Conservation (phyloP, 352 stramenopile genomes). For the Phytophthora pluvialis region DNA sequence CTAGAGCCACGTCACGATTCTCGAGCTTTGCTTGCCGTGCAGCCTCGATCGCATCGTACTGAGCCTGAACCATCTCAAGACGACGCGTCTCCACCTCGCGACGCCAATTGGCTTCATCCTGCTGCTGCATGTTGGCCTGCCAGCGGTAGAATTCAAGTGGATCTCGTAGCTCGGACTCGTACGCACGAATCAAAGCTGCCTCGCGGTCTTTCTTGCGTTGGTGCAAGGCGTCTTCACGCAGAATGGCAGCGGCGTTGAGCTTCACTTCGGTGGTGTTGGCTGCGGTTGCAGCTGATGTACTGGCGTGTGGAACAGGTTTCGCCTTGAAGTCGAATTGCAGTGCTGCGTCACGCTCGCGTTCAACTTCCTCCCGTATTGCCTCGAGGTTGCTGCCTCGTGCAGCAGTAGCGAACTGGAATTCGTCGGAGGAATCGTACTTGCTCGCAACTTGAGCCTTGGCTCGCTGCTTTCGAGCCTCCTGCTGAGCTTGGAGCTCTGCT, state of each 20-base stretch:
- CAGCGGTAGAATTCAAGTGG: slow-evolving; percentile 92
- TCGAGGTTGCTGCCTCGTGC: slow-evolving; percentile 75
- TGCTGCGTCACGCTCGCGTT: slow-evolving; percentile 62
- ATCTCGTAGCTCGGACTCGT: slow-evolving; percentile 91
- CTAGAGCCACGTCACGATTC: slow-evolving; percentile 81
- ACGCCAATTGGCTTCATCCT: slow-evolving; percentile 74
- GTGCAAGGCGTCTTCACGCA: slow-evolving; percentile 92
- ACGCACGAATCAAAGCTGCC: slow-evolving; percentile 83
- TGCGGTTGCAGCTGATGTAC: slow-evolving; percentile 30
- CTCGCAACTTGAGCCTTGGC: slow-evolving; percentile 66
- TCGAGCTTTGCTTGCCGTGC: slow-evolving; percentile 70
- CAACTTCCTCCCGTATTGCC: slow-evolving; percentile 63
- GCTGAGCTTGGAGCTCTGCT: slow-evolving; percentile 62
- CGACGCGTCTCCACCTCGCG: slow-evolving; percentile 80
- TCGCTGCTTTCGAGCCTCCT: slow-evolving; percentile 55
- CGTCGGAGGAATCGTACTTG: slow-evolving; percentile 78
- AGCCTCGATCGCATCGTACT: slow-evolving; percentile 80
- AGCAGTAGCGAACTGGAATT: slow-evolving; percentile 84
- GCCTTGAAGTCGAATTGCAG: slow-evolving; percentile 83
- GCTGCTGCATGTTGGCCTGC: slow-evolving; percentile 85
- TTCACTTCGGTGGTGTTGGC: slow-evolving; percentile 58
- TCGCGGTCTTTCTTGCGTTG: slow-evolving; percentile 93
- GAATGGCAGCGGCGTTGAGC: slow-evolving; percentile 89
- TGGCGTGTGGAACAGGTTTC: slow-evolving; percentile 62
- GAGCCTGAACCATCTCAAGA: slow-evolving; percentile 84